Evolutionary conservation across 495 filamentous ascomycete genomes (phyloP).

Genomic region (Sordaria brevicollis): DNA sequence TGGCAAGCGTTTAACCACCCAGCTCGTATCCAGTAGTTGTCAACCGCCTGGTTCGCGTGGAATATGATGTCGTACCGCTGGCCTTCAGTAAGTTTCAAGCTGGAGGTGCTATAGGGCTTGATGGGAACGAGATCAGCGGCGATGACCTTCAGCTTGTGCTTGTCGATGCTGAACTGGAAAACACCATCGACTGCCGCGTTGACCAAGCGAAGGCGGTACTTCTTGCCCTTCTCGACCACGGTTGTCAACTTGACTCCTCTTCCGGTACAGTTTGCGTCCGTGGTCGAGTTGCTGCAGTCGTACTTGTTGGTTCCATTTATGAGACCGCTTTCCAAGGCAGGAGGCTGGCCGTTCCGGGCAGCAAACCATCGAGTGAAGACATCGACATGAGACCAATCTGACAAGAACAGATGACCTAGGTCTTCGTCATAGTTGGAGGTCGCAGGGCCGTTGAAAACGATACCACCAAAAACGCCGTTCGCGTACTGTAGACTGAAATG

Average conservation of each 20-base stretch:
- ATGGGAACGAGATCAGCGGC: slow-evolving; percentile 42
- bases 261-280: slow-evolving; percentile 16
- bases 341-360: slow-evolving; percentile 21
- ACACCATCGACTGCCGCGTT: slow-evolving; percentile 35
- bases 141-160: slow-evolving; percentile 41
- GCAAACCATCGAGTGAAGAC: slow-evolving; percentile 19
- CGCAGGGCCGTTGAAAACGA: slow-evolving; percentile 42
- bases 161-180: slow-evolving; percentile 35
- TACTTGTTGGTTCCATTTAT: slow-evolving; percentile 30
- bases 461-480: slow-evolving; percentile 31
- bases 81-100: slow-evolving; percentile 47
- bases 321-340: slow-evolving; percentile 21
- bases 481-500: slow-evolving; percentile 41
- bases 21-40: slow-evolving; percentile 47
- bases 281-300: slow-evolving; percentile 14
- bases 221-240: slow-evolving; percentile 28
- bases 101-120: slow-evolving; percentile 34
- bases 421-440: slow-evolving; percentile 32
- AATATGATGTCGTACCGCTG: slow-evolving; percentile 63
- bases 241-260: slow-evolving; percentile 23
- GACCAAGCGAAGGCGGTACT: slow-evolving; percentile 42
- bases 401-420: slow-evolving; percentile 6
- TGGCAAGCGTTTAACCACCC: slow-evolving; percentile 33
- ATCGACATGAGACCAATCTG: slow-evolving; percentile 17
- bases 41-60: slow-evolving; percentile 37